A percentile compares a stretch with the other conserved stretches of the same genome.
Evolutionary conservation across 768 basidiomycete species (phyloP).

Genomic region (Agaricus subrufescens): DNA sequence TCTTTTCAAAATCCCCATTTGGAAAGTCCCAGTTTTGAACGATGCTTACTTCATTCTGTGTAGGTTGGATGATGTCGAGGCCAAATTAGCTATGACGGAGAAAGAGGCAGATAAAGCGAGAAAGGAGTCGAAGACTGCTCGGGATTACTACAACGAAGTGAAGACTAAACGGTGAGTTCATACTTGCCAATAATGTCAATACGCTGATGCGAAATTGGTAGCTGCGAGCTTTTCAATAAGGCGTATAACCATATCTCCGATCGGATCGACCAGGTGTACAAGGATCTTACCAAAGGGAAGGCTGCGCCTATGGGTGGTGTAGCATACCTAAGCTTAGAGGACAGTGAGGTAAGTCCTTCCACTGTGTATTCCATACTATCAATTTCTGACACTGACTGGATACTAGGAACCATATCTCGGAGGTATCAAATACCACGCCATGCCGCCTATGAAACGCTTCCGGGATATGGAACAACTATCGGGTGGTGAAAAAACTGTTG

Average conservation of each 20-base stretch:
- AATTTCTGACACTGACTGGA: neutral
- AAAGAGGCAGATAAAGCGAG: conserved; percentile 89
- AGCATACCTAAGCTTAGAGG: conserved; percentile 93
- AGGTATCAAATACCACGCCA: conserved; percentile 96
- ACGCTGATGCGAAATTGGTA: conserved; percentile 13
- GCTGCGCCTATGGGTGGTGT: conserved; percentile 93
- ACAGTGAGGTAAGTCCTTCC: conserved; percentile 68
- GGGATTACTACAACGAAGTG: conserved; percentile 87
- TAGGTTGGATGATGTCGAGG: conserved; percentile 81
- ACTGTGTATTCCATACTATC: too few relatives aligned
- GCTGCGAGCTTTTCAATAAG: conserved; percentile 85
- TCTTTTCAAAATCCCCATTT: neutral
- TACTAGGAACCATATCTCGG: conserved; percentile 29
- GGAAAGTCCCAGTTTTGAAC: neutral
- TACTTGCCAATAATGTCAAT: neutral
- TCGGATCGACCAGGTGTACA: conserved; percentile 92
- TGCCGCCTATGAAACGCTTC: conserved; percentile 99
- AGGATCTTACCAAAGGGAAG: conserved; percentile 95
- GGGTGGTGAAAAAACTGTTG: conserved; percentile 98
- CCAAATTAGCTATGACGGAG: conserved; percentile 83
- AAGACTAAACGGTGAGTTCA: conserved; percentile 66
- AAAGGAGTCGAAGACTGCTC: conserved; percentile 84
- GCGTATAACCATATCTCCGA: conserved; percentile 97
- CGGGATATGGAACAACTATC: conserved; percentile 99
- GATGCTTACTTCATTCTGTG: neutral